Percentiles rank a stretch among this genome's conserved stretches.
These are phyloP conservation scores for Pestalotiopsis sp. DNA, from an alignment of 2,329 filamentous ascomycete species.

Conservation along the genomic window DNA sequence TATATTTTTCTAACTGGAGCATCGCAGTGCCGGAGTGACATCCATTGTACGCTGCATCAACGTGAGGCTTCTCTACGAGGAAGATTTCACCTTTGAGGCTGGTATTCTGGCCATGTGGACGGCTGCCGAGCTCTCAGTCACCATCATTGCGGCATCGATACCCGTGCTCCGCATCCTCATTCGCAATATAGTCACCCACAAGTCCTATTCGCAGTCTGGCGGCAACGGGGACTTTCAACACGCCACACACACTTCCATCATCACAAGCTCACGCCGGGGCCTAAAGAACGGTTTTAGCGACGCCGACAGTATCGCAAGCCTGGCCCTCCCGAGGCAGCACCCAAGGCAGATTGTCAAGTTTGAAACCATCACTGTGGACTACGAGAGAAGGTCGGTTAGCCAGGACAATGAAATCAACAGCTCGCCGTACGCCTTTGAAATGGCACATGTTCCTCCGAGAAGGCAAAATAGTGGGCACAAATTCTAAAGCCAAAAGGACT, in stretches of 20 bases:
- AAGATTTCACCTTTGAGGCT: constrained; percentile 7
- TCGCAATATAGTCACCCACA: constrained; percentile 10
- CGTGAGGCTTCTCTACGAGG: constrained; percentile 8
- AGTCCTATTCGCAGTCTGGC: constrained; percentile 6
- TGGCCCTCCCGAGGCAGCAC: constrained; percentile 3
- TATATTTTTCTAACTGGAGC: neutral
- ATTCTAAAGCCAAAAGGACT: neutral
- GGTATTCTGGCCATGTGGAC: constrained; percentile 9
- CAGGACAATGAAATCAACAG: neutral
- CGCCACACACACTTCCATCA: constrained; percentile 3
- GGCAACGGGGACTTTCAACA: constrained; percentile 1
- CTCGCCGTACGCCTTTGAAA: neutral
- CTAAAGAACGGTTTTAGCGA: neutral
- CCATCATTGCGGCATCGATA: constrained; percentile 11
- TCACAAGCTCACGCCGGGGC: neutral
- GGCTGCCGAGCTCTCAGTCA: constrained; percentile 1
- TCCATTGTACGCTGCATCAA: constrained; percentile 10
- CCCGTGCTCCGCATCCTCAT: constrained; percentile 11
- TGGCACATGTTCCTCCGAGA: constrained; percentile 4
- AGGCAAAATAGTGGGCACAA: neutral
- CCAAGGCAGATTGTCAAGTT: constrained; percentile 9
- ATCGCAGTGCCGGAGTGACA: constrained; percentile 4
- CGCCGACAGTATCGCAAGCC: constrained; percentile 4
- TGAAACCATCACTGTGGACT: constrained; percentile 5
- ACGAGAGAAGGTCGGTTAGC: constrained; percentile 8